phyloP scores from a whole-genome alignment of 192 early-diverging fungal species.

The Bifiguratus adelaidae region DNA sequence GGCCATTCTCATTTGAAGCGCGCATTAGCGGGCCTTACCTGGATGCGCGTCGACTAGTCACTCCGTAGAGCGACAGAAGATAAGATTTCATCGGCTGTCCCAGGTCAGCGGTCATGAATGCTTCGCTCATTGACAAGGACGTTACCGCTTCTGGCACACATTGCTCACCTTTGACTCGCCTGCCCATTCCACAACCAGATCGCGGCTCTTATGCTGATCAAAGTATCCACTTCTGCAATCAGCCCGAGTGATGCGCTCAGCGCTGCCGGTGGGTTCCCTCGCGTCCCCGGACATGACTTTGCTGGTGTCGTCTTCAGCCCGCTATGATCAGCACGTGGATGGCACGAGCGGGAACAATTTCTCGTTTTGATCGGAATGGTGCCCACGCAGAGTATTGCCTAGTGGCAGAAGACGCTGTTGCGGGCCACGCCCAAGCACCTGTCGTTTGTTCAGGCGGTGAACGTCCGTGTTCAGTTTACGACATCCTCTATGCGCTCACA shows the following conservation, averaged over 20 bases:
- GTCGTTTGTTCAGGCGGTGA: conserved; percentile 1
- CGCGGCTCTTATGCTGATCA: conserved; percentile 3
- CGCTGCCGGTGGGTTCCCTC: conserved; percentile 3
- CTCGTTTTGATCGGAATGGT: conserved; percentile 2
- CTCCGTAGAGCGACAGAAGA: too few relatives aligned
- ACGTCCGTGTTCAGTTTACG: conserved; percentile 1
- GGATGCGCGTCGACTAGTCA: too few relatives aligned
- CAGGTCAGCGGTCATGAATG: too few relatives aligned
- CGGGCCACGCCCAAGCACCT: neutral
- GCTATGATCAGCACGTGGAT: conserved; percentile 1
- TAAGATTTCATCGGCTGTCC: too few relatives aligned
- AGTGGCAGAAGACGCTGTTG: conserved; percentile 1
- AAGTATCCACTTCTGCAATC: conserved; percentile 1
- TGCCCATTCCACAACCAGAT: neutral
- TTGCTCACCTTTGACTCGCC: neutral
- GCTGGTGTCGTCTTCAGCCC: conserved; percentile 3
- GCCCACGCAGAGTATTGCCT: conserved; percentile 5
- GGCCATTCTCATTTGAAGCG: too few relatives aligned
- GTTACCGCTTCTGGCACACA: neutral
- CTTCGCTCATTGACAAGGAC: conserved; percentile 2
- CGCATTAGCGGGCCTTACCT: too few relatives aligned
- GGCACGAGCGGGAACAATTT: conserved; percentile 2
- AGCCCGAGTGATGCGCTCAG: conserved; percentile 3
- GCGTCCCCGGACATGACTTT: conserved; percentile 4
- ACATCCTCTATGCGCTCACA: conserved; percentile 2